phyloP scores from a whole-genome alignment of 306 rosid genomes.

The Prunus fruticosa region DNA sequence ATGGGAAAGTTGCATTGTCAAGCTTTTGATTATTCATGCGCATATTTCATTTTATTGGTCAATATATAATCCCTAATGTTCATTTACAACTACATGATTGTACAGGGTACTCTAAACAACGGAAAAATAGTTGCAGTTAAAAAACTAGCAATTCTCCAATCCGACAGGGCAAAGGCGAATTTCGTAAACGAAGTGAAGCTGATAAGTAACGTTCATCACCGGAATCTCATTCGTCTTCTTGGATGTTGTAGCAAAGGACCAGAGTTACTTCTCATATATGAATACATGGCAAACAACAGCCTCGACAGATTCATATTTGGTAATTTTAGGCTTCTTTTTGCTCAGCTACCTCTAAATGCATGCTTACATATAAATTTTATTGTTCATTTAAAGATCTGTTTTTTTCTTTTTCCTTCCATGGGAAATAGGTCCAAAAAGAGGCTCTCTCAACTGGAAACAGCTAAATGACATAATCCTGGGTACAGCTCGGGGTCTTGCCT shows the following conservation, averaged over 20 bases:
- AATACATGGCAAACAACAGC: conserved; percentile 64
- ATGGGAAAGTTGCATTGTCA: neutral
- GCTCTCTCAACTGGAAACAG: conserved; percentile 60
- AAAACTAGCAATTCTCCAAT: conserved; percentile 43
- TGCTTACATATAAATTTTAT: neutral
- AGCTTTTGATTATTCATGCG: neutral
- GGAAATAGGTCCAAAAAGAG: conserved; percentile 40
- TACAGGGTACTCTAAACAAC: conserved; percentile 61
- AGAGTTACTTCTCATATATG: conserved; percentile 66
- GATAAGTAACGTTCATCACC: conserved; percentile 25
- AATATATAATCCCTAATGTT: neutral
- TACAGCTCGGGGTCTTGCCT: conserved; percentile 60
- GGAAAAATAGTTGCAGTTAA: conserved; percentile 71
- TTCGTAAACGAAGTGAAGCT: conserved; percentile 69
- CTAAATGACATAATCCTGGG: conserved; percentile 56
- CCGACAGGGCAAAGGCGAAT: conserved; percentile 40
- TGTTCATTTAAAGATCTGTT: neutral
- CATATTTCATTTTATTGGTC: too few species aligned
- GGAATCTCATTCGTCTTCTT: too few species aligned
- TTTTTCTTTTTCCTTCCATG: neutral
- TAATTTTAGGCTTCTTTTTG: conserved; percentile 13
- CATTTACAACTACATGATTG: neutral
- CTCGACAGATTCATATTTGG: conserved; percentile 68
- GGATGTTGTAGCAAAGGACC: conserved; percentile 25
- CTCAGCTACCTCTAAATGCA: neutral